Base-by-base conservation (phyloP, 257 asterid genomes). In the Przewalskia tangutica region DNA sequence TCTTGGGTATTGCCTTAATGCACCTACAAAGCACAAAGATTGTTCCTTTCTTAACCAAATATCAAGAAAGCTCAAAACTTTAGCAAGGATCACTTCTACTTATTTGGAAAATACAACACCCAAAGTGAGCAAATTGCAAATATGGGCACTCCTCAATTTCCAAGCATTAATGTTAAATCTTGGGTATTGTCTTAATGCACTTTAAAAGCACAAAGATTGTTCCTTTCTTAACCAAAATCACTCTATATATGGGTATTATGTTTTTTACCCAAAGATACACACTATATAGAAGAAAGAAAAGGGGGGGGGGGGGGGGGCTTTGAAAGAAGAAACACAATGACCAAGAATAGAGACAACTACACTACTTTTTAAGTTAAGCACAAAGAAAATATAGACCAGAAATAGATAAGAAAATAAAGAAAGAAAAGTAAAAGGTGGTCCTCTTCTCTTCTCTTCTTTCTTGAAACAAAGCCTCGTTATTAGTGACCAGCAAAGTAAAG, bases 311-410 rank as follows among this genome's bases (percentile, higher is more conserved):
- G 32, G 32, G 76, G 77, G 83, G 8, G 71, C 1, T 13, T 56
- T 34, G 59, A 34, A 55, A 70, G 32, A 23, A 50, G 65, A 77
- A 77, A 77, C 85, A 83, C 85, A 86, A 82, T 86, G 91, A 82
- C 86, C 81, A 83, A 83, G 82, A 85, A 81, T 85, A 81, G 90
- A 89, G 95, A 90, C 90, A 89, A 89, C 86, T 83, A 85, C 42
- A 81, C 84, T 89, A 56, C 87, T 87, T 84, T 84, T 84, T 84
- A 84, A 81, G 88, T 88, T 87, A 84, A 85, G 86, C 90, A 87
- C 89, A 77, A 27, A 85, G 91, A 88, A 93, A 89, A 90, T 84
- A 92, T 88, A 87, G 87, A 86, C 86, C 85, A 87, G 86, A 88
- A 86, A 85, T 85, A 82, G 88, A 87, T 86, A 84, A 62, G 83